These are phyloP conservation scores for Xylariaceae sp. DNA, from an alignment of 2,329 filamentous ascomycete genomes.

Conservation along the genomic window DNA sequence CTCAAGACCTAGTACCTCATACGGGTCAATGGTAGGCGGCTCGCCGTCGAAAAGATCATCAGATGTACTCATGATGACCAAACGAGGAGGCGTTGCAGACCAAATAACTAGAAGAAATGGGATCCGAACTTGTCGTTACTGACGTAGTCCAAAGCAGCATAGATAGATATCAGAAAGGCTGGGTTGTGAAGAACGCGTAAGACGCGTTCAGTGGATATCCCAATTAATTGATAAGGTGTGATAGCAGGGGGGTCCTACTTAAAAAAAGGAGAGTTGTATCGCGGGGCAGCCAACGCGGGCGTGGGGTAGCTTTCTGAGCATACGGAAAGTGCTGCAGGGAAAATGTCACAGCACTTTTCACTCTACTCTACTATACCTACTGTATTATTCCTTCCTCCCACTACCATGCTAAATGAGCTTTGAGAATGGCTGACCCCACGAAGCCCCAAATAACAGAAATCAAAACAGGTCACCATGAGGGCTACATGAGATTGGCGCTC, in stretches of 20 bases:
- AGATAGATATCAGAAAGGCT: too few relatives aligned
- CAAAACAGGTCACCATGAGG: slow-evolving; percentile 50
- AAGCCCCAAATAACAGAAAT: slow-evolving; percentile 30
- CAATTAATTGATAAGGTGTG: background rate
- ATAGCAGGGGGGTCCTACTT: background rate
- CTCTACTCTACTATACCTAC: too few relatives aligned
- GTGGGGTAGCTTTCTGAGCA: too few relatives aligned
- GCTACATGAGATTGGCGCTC: slow-evolving; percentile 73
- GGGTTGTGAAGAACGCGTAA: too few relatives aligned
- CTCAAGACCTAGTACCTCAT: slow-evolving; percentile 76
- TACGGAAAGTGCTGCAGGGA: too few relatives aligned
- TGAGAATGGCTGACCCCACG: slow-evolving; percentile 25
- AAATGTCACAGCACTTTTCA: too few relatives aligned
- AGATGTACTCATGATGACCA: slow-evolving; percentile 49
- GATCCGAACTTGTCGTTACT: too few relatives aligned
- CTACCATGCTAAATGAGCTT: background rate
- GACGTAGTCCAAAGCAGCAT: too few relatives aligned
- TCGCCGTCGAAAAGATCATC: slow-evolving; percentile 62
- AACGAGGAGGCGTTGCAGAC: background rate
- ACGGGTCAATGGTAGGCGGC: slow-evolving; percentile 74
- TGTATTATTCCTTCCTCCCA: background rate
- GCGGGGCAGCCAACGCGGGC: slow-evolving; percentile 14
- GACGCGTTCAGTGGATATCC: slow-evolving; percentile 14
- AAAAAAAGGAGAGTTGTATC: slow-evolving; percentile 1
- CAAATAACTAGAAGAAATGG: background rate